Conservation (phyloP, 164 flowering plant species). For the Akebia trifoliata region DNA sequence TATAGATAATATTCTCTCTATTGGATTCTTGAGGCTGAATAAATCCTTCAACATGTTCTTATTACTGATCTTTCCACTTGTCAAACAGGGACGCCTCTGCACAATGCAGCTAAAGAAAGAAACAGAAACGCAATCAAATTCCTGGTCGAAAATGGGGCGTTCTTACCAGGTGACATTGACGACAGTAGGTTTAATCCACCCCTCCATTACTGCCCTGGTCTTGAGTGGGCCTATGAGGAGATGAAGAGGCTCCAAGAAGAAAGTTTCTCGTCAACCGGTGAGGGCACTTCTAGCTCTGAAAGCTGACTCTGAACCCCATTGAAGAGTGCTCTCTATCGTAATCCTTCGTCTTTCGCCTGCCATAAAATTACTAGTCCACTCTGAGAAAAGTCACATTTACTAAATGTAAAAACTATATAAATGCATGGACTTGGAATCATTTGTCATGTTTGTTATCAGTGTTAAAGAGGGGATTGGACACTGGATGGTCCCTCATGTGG, state of each 20-base stretch:
- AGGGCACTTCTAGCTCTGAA: conserved; percentile 62
- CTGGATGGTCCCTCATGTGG: no score
- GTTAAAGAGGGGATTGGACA: no score
- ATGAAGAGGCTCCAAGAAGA: conserved; percentile 55
- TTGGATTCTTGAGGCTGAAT: no score
- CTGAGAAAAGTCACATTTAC: no score
- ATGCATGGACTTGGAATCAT: no score
- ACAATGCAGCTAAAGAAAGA: conserved; percentile 85
- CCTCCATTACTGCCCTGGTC: conserved; percentile 88
- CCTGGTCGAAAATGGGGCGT: conserved; percentile 88
- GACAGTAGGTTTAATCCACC: conserved; percentile 95
- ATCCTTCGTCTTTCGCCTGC: neutral
- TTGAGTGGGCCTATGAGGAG: conserved; percentile 98
- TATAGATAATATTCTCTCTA: no score
- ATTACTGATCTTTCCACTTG: neutral
- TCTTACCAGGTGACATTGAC: conserved; percentile 72
- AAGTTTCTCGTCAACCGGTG: conserved; percentile 41
- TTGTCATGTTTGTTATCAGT: no score
- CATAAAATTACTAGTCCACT: neutral
- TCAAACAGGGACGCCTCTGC: conserved; percentile 88
- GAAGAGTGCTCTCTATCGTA: neutral
- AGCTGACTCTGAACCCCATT: conserved; percentile 19
- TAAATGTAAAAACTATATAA: no score
- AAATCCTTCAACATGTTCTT: no score
- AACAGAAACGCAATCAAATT: conserved; percentile 72